Evolutionary conservation across 2,329 filamentous ascomycete species (phyloP).

Genomic region (Microsporum audouinii): DNA sequence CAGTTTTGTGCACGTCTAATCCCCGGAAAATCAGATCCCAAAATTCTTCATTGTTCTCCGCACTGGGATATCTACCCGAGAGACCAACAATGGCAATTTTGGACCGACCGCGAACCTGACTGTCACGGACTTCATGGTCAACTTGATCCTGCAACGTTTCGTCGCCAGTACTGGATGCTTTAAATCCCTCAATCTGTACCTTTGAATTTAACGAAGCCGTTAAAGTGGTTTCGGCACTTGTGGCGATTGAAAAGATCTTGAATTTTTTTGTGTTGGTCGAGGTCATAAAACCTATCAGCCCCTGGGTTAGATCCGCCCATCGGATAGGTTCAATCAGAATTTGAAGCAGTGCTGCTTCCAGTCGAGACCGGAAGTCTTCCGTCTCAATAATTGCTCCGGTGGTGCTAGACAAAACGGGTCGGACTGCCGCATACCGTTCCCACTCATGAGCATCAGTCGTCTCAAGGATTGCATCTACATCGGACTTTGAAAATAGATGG

Average conservation of each 20-base stretch:
- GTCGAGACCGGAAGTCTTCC: neutral
- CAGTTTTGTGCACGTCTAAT: neutral
- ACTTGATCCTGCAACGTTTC: neutral
- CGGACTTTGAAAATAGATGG: neutral
- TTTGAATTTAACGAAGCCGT: neutral
- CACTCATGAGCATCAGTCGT: neutral
- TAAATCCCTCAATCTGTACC: neutral
- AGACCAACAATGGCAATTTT: conserved; percentile 6
- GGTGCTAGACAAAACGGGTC: neutral
- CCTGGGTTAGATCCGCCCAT: neutral
- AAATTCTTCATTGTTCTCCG: neutral
- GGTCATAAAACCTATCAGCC: neutral
- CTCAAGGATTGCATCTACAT: neutral
- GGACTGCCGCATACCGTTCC: neutral
- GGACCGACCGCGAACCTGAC: neutral
- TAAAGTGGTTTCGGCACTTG: neutral
- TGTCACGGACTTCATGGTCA: neutral
- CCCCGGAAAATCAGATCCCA: neutral
- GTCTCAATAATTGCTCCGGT: neutral
- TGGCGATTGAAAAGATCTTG: neutral
- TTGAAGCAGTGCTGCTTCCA: neutral
- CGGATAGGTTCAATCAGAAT: neutral
- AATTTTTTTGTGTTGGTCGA: neutral
- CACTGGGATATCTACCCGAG: conserved; percentile 1
- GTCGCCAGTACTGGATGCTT: neutral